phyloP scores from a whole-genome alignment of 768 basidiomycete genomes.

The Xerocomus potaroensis region DNA sequence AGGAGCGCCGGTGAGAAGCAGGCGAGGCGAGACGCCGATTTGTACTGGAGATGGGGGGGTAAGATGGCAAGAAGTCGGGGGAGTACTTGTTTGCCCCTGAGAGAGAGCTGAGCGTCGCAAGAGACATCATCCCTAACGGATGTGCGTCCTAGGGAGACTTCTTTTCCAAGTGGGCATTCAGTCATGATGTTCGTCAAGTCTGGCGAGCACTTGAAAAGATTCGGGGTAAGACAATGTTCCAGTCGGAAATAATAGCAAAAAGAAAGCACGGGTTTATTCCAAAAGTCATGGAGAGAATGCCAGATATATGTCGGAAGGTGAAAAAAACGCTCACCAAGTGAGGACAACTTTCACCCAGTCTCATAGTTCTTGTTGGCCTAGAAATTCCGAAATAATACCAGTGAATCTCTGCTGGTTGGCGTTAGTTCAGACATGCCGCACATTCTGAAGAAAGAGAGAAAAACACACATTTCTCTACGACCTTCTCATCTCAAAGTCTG shows the following conservation, averaged over 20 bases:
- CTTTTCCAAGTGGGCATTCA: slow-evolving; percentile 7
- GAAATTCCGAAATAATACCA: neutral
- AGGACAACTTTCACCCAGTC: slow-evolving; percentile 4
- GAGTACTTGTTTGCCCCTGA: slow-evolving; percentile 5
- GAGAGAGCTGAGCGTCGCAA: slow-evolving; percentile 4
- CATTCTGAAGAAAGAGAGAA: too few relatives aligned
- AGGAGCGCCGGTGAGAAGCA: slow-evolving; percentile 17
- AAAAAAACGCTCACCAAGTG: slow-evolving; percentile 13
- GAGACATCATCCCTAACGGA: slow-evolving; percentile 1
- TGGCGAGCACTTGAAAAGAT: slow-evolving; percentile 11
- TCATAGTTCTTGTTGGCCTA: slow-evolving; percentile 2
- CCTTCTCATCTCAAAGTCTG: slow-evolving; percentile 6
- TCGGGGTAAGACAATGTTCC: slow-evolving; percentile 4
- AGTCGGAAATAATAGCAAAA: slow-evolving; percentile 4
- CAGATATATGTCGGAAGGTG: too few relatives aligned
- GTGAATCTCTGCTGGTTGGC: neutral
- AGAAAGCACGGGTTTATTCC: neutral
- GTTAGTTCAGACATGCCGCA: too few relatives aligned
- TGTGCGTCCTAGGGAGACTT: neutral
- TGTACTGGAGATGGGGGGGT: slow-evolving; percentile 5
- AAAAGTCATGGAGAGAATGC: neutral
- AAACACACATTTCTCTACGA: too few relatives aligned
- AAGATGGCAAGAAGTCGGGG: slow-evolving; percentile 17
- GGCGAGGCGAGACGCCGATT: neutral
- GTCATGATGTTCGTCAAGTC: slow-evolving; percentile 21